phyloP scores from a whole-genome alignment of 2,329 filamentous ascomycete genomes.

The Botrytis cinerea region DNA sequence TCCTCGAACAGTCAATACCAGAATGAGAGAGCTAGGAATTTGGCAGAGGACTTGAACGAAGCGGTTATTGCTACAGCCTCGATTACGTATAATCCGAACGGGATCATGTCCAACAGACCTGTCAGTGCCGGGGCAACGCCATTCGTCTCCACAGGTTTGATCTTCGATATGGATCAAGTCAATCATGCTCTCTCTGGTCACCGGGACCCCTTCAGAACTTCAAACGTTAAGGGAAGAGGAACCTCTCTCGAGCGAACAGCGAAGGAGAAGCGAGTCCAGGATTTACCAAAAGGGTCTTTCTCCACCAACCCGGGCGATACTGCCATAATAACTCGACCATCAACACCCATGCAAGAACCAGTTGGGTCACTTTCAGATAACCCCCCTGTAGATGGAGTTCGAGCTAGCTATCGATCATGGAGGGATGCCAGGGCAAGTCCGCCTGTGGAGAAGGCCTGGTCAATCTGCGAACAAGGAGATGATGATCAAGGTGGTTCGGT shows the following conservation, averaged over 20 bases:
- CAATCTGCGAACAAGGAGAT: conserved; percentile 58
- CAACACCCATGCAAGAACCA: conserved; percentile 30
- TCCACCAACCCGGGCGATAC: conserved; percentile 43
- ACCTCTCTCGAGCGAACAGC: conserved; percentile 48
- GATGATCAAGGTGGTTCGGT: conserved; percentile 60
- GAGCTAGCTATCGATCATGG: conserved; percentile 42
- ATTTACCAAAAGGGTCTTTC: conserved; percentile 38
- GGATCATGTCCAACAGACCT: conserved; percentile 9
- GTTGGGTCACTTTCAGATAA: conserved; percentile 32
- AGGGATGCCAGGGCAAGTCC: conserved; percentile 35
- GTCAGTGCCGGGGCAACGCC: conserved; percentile 30
- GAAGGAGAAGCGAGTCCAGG: conserved; percentile 45
- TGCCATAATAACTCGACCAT: conserved; percentile 37
- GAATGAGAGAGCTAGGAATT: conserved; percentile 28
- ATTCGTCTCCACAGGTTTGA: conserved; percentile 25
- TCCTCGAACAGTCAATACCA: conserved; percentile 24
- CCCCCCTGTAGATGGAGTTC: conserved; percentile 39
- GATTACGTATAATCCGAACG: conserved; percentile 22
- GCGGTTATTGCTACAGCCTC: conserved; percentile 31
- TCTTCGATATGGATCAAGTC: conserved; percentile 42
- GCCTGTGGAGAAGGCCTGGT: conserved; percentile 61
- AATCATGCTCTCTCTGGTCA: conserved; percentile 43
- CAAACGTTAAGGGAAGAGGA: conserved; percentile 40
- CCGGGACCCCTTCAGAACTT: conserved; percentile 40
- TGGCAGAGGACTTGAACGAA: conserved; percentile 18